phyloP scores from a whole-genome alignment of 106 monocot species.

The Allium sativum region DNA sequence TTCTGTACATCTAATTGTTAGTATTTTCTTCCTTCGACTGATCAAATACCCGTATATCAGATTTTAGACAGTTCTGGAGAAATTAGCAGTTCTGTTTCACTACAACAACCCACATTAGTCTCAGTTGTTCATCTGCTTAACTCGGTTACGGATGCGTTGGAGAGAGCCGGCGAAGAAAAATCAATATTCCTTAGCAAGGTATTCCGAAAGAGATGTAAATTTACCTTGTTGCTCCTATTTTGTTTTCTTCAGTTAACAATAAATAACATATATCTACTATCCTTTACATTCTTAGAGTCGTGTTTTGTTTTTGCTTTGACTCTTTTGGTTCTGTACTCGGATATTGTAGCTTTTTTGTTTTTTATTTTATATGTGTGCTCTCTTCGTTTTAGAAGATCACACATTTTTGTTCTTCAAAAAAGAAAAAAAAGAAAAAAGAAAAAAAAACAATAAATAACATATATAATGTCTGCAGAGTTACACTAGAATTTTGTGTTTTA shows the following conservation, averaged over 20 bases:
- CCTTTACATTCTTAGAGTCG: too few relatives aligned
- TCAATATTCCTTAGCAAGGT: conserved; percentile 80
- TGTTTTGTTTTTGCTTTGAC: too few relatives aligned
- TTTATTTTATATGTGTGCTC: too few relatives aligned
- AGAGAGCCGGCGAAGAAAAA: conserved; percentile 73
- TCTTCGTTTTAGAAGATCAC: too few relatives aligned
- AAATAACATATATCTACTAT: not conserved
- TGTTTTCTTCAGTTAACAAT: not conserved
- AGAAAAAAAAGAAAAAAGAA: too few relatives aligned
- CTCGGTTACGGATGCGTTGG: conserved; percentile 41
- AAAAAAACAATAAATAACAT: not conserved
- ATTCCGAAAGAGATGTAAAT: not conserved
- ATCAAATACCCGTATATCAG: conserved; percentile 13
- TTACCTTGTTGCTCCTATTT: not conserved
- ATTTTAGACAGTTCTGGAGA: conserved; percentile 20
- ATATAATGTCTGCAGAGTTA: not conserved
- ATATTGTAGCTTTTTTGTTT: too few relatives aligned
- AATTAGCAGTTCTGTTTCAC: conserved; percentile 6
- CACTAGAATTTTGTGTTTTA: too few relatives aligned
- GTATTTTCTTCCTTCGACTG: not conserved
- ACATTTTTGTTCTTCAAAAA: too few relatives aligned
- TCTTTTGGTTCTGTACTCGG: too few relatives aligned
- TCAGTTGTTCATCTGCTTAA: conserved; percentile 50
- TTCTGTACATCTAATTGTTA: not conserved
- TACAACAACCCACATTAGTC: conserved; percentile 54